phyloP scores from a whole-genome alignment of 345 rosid species.

The Salix caprea region DNA sequence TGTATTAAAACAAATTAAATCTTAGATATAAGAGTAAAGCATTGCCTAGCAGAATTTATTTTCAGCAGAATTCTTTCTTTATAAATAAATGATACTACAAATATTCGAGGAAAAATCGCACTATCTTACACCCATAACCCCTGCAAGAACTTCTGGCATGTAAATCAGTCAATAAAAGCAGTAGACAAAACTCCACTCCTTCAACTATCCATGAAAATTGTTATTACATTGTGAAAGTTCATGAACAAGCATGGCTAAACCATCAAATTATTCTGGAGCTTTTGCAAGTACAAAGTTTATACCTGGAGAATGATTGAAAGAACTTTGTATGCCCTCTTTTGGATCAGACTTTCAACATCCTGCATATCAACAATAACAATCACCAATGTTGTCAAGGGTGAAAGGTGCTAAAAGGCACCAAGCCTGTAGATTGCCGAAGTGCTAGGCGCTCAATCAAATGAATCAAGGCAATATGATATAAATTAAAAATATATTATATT shows the following conservation, averaged over 20 bases:
- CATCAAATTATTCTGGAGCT: not conserved
- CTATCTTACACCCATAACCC: not conserved
- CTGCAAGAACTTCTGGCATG: not conserved
- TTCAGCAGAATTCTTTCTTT: not conserved
- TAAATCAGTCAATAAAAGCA: not conserved
- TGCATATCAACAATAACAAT: conserved; percentile 31
- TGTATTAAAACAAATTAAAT: not conserved
- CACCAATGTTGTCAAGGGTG: too few species aligned
- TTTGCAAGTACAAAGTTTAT: conserved; percentile 12
- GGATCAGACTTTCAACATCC: conserved; percentile 70
- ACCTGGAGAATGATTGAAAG: conserved; percentile 81
- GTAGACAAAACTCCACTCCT: not conserved
- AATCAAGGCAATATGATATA: too few species aligned
- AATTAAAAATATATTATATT: too few species aligned
- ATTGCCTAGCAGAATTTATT: not conserved
- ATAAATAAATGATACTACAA: not conserved
- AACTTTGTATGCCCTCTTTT: conserved; percentile 92
- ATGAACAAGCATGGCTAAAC: not conserved
- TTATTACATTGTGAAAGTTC: not conserved
- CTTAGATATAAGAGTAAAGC: not conserved
- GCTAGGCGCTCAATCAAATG: too few species aligned
- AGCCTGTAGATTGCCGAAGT: too few species aligned
- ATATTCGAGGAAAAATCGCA: not conserved
- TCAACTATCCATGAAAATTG: not conserved
- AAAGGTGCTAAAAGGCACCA: too few species aligned